Evolutionary conservation across 495 filamentous ascomycete genomes (phyloP), one percentile per base, ranked within the genome.

Genomic region (Penicillium lividum): DNA sequence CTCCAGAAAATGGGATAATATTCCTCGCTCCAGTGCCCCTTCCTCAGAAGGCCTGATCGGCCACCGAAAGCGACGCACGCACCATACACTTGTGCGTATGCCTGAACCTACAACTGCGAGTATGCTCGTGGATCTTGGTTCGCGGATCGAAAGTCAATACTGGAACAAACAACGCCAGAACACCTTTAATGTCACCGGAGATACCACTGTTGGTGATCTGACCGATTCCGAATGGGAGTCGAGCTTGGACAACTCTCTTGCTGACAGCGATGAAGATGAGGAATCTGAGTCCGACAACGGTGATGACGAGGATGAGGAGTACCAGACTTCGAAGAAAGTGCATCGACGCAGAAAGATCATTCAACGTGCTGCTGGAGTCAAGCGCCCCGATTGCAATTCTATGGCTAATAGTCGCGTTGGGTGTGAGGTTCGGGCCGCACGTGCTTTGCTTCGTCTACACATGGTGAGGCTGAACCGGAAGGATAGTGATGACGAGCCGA

Each of bases 401-500:
- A n/a, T 31, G 16, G 28, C n/a, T 8, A 44, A 52, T 16, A 38
- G 40, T 40, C 58, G 61, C 3, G 66, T 71, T 31, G 51, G 54
- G 1, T 52, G 59, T 22, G 82, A 84, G 59, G 79, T 83, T 60
- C 82, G 79, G 51, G 84, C 84, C 5, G 84, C 84, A 18, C 73
- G 83, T 67, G 71, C 83, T 46, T 67, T 87, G 57, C 70, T 87
- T 62, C 79, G 78, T 60, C 67, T 86, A 47, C 78, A 81, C 49
- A 78, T 79, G 61, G 74, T 78, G 59, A 76, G 82, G 66, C 25
- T 46, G 43, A 64, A 64, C 7, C 57, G 49, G 3, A 51, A 46
- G 3, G 31, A 43, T 11, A 66, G 58, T 46, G 28, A 51, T 7
- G 38, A 40, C 7, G 38, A 49, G 22, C 22, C 22, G 22, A 22